Evolutionary conservation across 2,329 filamentous ascomycete species (phyloP), one percentile per base, ranked within the genome.

Genomic region (Cylindrodendrum hubeiense): DNA sequence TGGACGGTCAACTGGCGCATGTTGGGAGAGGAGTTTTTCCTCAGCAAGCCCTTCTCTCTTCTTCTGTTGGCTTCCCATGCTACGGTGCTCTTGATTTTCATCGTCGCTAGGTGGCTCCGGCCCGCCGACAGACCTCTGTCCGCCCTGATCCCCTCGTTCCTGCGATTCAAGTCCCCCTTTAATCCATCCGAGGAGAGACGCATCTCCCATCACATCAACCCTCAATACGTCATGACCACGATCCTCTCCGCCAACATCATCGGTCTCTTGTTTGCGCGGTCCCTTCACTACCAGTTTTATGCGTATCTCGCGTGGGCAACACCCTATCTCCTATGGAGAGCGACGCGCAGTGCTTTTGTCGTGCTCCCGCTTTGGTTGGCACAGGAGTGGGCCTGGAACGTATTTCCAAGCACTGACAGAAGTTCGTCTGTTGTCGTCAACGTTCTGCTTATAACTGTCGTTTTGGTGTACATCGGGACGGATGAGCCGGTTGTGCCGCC

Each of bases 1-100:
- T 99, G 96, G 96, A 99, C 96, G 0, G 96, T 99, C 71, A 99
- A 99, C 80, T 99, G 96, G 96, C 90, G 95, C 58, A 98, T 98
- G 78, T 81, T 98, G n/a, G 91, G 92, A 17, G 94, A 98, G 79
- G 88, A 92, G 7, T 80, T 83, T 0, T 99, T 99, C 74, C 86
- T 97, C 50, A 87, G 85, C 71, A 87, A 83, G 65, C 77, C 82
- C 2, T 97, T 97, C 76, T 89, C 94, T 26, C 72, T 91, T 19
- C 79, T 81, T 15, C 85, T 98, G 54, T 84, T 97, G 26, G 84
- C 79, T 2, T 76, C 88, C 60, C 94, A 98, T 77, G 82, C 84
- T 26, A 78, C 83, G 9, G 83, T 94, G n/a, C 85, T 98, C 24
- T 72, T 84, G 26, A 77, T 87, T 37, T 97, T 97, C 77, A 81